A percentile compares a stretch with the other conserved stretches of the same genome.
These are phyloP conservation scores for Teratosphaeria epicoccoides DNA, from an alignment of 2,329 filamentous ascomycete species.

Conservation along the genomic window DNA sequence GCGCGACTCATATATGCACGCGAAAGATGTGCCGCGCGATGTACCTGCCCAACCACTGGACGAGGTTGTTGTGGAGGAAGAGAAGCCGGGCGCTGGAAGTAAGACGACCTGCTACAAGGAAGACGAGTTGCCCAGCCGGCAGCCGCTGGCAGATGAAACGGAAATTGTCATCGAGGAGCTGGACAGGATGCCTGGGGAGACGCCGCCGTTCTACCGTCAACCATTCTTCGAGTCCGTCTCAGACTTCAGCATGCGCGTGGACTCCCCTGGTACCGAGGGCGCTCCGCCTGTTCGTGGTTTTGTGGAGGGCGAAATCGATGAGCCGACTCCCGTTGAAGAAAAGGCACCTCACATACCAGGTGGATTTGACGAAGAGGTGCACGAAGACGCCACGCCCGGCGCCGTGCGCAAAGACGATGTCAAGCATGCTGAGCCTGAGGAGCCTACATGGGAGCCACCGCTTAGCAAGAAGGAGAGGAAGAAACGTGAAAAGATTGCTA, in stretches of 20 bases:
- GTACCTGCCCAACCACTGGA: conserved; percentile 18
- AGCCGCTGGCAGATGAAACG: not conserved
- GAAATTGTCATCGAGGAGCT: conserved; percentile 1
- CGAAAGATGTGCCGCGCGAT: conserved; percentile 3
- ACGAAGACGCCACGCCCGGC: not conserved
- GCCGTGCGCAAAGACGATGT: not conserved
- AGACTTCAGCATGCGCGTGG: conserved; percentile 24
- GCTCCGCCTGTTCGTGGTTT: conserved; percentile 25
- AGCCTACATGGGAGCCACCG: conserved; percentile 24
- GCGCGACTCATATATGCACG: conserved; percentile 15
- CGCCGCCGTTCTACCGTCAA: conserved; percentile 18
- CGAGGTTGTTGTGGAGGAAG: conserved; percentile 31
- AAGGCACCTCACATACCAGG: conserved; percentile 49
- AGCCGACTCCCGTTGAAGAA: conserved; percentile 47
- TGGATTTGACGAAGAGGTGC: conserved; percentile 40
- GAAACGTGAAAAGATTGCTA: conserved; percentile 35
- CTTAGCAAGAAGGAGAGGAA: conserved; percentile 30
- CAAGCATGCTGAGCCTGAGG: conserved; percentile 2
- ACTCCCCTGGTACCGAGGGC: conserved; percentile 24
- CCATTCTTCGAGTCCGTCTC: conserved; percentile 35
- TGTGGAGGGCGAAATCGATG: conserved; percentile 37
- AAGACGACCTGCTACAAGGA: conserved; percentile 25
- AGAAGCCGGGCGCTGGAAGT: conserved; percentile 21
- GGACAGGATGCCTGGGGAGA: conserved; percentile 7
- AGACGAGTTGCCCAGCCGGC: conserved; percentile 9